Percentiles rank a stretch among this genome's conserved stretches.
Conservation (phyloP, 129 eudicot genomes). For the Pseudognaphalium luteoalbum region DNA sequence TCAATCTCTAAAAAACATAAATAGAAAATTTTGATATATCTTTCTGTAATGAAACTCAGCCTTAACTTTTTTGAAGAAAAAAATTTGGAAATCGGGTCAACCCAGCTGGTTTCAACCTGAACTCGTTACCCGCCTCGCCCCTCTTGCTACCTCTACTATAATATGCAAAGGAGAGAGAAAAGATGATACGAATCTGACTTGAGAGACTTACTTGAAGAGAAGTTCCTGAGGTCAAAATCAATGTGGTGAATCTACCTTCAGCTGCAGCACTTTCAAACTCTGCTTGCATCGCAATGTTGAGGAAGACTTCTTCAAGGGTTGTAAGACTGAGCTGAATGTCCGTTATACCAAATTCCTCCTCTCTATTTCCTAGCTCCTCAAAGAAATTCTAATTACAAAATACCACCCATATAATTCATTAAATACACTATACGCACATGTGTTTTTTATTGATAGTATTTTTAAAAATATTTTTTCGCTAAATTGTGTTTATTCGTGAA, state of each 20-base stretch:
- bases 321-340: conserved; percentile 86
- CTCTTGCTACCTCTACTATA: neutral
- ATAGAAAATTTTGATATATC: no score
- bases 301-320: conserved; percentile 96
- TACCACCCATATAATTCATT: no score
- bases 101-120: neutral
- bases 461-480: no score
- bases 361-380: no score
- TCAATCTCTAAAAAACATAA: no score
- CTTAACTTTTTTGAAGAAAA: no score
- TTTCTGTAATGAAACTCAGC: no score
- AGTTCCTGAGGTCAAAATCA: conserved; percentile 64
- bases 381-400: no score
- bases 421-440: no score
- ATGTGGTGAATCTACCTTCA: conserved; percentile 67
- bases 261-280: conserved; percentile 82
- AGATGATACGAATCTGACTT: neutral
- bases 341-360: conserved; percentile 69
- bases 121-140: neutral
- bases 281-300: conserved; percentile 82
- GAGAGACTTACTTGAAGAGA: conserved; percentile 61
- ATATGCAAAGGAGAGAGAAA: neutral
- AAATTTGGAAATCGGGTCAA: no score
- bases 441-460: no score
- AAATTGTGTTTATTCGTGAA: no score